Evolutionary conservation across 2,329 filamentous ascomycete species (phyloP).

Genomic region (Fusarium sp.): DNA sequence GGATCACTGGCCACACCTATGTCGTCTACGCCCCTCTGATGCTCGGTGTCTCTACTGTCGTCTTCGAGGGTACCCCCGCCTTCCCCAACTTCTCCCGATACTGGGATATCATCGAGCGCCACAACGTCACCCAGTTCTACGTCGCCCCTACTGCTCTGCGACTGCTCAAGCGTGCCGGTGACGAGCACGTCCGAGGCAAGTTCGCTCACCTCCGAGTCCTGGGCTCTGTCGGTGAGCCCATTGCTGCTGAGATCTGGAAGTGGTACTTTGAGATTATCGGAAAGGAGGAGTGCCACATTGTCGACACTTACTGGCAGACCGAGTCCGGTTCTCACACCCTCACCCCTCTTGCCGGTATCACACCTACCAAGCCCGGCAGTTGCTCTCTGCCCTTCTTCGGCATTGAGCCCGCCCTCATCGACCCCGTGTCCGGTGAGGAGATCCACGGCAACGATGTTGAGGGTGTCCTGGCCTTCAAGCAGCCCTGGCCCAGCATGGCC

Average conservation of each 20-base stretch:
- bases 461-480: constrained; percentile 96
- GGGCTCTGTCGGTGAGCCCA: constrained; percentile 96
- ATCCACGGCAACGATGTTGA: constrained; percentile 96
- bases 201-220: constrained; percentile 92
- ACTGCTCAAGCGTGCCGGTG: constrained; percentile 92
- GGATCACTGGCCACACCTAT: constrained; percentile 97
- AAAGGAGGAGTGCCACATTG: constrained; percentile 91
- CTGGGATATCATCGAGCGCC: constrained; percentile 97
- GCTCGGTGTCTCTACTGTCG: constrained; percentile 92
- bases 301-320: constrained; percentile 99
- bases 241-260: constrained; percentile 98
- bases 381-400: constrained; percentile 98
- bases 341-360: constrained; percentile 90
- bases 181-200: constrained; percentile 88
- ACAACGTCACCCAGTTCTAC: constrained; percentile 97
- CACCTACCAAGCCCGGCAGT: constrained; percentile 95
- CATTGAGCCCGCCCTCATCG: constrained; percentile 96
- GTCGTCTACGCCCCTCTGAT: constrained; percentile 96
- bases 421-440: constrained; percentile 94
- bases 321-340: constrained; percentile 98
- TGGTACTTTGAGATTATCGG: constrained; percentile 98
- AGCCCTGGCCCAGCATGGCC: constrained; percentile 98
- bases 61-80: constrained; percentile 97
- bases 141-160: constrained; percentile 95
- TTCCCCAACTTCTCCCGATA: constrained; percentile 98